These are phyloP conservation scores for Blastobotrys terrestris DNA, from an alignment of 805 yeast genomes.

Conservation along the genomic window DNA sequence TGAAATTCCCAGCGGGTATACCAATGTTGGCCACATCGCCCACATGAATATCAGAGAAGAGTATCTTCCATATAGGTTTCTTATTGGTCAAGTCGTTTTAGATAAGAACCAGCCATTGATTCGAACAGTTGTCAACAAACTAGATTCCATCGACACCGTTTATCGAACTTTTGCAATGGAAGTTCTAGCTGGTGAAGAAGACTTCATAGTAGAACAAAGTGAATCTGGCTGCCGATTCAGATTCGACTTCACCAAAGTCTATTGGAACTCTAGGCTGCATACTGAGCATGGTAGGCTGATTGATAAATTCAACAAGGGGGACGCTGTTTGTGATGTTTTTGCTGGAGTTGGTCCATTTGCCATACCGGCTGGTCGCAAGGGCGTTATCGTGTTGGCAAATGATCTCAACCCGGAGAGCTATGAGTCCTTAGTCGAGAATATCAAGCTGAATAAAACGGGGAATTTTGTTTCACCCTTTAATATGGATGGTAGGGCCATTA, in stretches of 20 bases:
- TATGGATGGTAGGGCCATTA: conserved; percentile 79
- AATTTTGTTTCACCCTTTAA: conserved; percentile 58
- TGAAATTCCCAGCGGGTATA: conserved; percentile 85
- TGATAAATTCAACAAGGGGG: conserved; percentile 49
- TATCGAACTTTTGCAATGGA: conserved; percentile 94
- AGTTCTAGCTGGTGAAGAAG: conserved; percentile 73
- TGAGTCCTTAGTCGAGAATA: conserved; percentile 61
- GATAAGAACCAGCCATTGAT: conserved; percentile 74
- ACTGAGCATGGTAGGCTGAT: conserved; percentile 89
- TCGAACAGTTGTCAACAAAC: conserved; percentile 85
- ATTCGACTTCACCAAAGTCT: conserved; percentile 89
- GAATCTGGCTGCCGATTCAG: conserved; percentile 81
- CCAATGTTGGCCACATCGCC: conserved; percentile 92
- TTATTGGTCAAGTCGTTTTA: conserved; percentile 85
- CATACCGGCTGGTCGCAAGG: conserved; percentile 87
- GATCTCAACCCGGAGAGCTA: conserved; percentile 88
- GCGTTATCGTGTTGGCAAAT: conserved; percentile 77
- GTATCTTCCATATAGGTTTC: conserved; percentile 68
- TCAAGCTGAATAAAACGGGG: conserved; percentile 54
- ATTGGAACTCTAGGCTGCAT: conserved; percentile 94
- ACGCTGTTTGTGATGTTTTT: conserved; percentile 88
- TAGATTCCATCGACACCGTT: conserved; percentile 77
- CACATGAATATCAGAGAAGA: conserved; percentile 82
- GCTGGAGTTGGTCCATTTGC: conserved; percentile 99
- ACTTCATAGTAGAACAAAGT: conserved; percentile 73